These are phyloP conservation scores for Clonostachys sp. DNA, from an alignment of 2,329 filamentous ascomycete genomes.

Conservation along the genomic window DNA sequence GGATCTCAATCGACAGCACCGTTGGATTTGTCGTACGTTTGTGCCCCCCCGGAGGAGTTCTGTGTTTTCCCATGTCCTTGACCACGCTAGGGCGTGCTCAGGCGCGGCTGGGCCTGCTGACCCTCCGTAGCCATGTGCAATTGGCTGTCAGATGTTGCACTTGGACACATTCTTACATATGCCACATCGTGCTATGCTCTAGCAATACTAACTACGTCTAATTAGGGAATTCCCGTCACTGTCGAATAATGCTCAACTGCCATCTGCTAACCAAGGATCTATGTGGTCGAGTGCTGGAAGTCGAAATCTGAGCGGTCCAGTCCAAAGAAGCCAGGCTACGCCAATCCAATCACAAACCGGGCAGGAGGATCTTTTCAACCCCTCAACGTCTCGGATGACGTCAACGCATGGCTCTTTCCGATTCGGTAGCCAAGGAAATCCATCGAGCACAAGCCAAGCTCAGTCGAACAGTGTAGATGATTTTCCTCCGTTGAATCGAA, in stretches of 20 bases:
- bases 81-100: too few relatives aligned
- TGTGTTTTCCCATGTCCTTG: conserved; percentile 4
- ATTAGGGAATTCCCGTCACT: conserved; percentile 61
- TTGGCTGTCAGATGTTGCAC: too few relatives aligned
- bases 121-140: too few relatives aligned
- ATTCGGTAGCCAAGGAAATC: conserved; percentile 43
- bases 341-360: conserved; percentile 43
- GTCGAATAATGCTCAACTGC: conserved; percentile 54
- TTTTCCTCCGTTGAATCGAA: conserved; percentile 57
- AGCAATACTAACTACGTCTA: too few relatives aligned
- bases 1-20: conserved; percentile 59
- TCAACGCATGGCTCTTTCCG: conserved; percentile 44
- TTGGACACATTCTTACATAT: too few relatives aligned
- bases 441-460: conserved; percentile 32
- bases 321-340: conserved; percentile 46
- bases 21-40: conserved; percentile 60
- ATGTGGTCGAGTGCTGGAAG: conserved; percentile 50
- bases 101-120: too few relatives aligned
- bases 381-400: conserved; percentile 31
- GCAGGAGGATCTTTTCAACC: conserved; percentile 41
- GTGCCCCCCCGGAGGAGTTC: too few relatives aligned
- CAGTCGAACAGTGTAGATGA: conserved; percentile 50
- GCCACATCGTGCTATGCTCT: too few relatives aligned
- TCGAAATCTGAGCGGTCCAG: conserved; percentile 40
- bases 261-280: conserved; percentile 40